Evolutionary conservation across 1,284 basidiomycete species (phyloP).

Genomic region (Leccinum subspadiceum): DNA sequence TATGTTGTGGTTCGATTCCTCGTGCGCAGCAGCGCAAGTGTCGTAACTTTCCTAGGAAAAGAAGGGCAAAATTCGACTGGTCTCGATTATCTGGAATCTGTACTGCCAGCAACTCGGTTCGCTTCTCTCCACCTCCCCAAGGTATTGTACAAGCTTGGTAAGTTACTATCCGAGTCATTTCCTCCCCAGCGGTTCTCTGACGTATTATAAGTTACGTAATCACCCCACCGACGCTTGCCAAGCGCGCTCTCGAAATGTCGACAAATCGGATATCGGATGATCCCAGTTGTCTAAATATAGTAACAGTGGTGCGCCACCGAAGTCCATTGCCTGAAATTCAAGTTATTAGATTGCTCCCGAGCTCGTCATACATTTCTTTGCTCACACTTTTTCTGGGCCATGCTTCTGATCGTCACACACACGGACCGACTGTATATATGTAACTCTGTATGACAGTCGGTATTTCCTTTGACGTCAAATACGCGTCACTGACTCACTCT

Average conservation of each 20-base stretch:
- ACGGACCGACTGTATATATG: not conserved
- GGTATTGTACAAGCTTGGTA: too few relatives aligned
- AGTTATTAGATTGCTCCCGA: conserved; percentile 1
- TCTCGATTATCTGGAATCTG: not conserved
- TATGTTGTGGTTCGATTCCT: not conserved
- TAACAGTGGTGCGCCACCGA: not conserved
- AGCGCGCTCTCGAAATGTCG: not conserved
- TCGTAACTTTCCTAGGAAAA: not conserved
- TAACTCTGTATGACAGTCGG: not conserved
- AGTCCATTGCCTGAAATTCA: not conserved
- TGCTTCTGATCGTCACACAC: conserved; percentile 20
- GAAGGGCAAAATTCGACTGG: not conserved
- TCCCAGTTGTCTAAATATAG: not conserved
- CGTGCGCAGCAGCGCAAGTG: not conserved
- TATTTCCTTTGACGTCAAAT: conserved; percentile 1
- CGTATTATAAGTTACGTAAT: not conserved
- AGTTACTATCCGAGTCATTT: not conserved
- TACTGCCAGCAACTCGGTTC: not conserved
- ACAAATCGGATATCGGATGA: conserved; percentile 1
- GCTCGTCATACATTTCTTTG: conserved; percentile 3
- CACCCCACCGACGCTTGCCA: not conserved
- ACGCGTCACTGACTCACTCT: conserved; percentile 21
- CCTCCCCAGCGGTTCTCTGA: not conserved
- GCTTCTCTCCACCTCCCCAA: not conserved
- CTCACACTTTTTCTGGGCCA: conserved; percentile 8